Evolutionary conservation across 2,329 filamentous ascomycete species (phyloP), one percentile per base, ranked within the genome.

Genomic region (Bipolaris victoriae): DNA sequence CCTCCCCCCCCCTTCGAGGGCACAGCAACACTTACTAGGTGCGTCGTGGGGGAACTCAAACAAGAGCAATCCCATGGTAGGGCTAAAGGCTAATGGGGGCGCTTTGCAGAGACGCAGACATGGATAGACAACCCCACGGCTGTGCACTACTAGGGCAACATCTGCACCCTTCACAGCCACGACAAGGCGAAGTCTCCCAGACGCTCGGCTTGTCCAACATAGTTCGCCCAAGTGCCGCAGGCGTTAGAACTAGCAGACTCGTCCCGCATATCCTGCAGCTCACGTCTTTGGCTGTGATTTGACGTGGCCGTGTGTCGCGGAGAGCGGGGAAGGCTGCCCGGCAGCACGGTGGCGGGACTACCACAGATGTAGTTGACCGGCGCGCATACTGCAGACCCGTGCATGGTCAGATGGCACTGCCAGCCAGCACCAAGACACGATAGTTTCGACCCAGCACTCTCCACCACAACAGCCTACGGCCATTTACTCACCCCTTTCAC

Each of bases 371-470:
- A 61, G 57, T 61, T 57, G 55, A 64, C 61, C 63, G 63, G 61
- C 49, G 49, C 16, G 37, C 55, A 53, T 50, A 29, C 37, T 58
- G 55, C 55, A 60, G 51, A 43, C 57, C 52, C 41, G 36, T 53
- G 49, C 58, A 40, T 56, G 62, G 60, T 64, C 63, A 66, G 57
- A 59, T 61, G 62, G 52, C 57, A 63, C 57, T 53, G 57, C 60
- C 60, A 54, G 53, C 40, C 57, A 43, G 52, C 61, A 56, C 55
- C 48, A 51, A 35, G 39, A 55, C 52, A 59, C 56, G 37, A 52
- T 57, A 39, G 41, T 33, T 50, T 52, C 46, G 54, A 58, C 59
- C 41, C 59, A 60, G 49, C 41, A 41, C 44, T 18, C 35, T 48
- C 33, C 56, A 46, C 44, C 31, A 35, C 24, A 44, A 40, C 40